A percentile compares a stretch with the other conserved stretches of the same genome.
These are phyloP conservation scores for Aspergillus chevalieri DNA, from an alignment of 2,329 filamentous ascomycete genomes.

Conservation along the genomic window DNA sequence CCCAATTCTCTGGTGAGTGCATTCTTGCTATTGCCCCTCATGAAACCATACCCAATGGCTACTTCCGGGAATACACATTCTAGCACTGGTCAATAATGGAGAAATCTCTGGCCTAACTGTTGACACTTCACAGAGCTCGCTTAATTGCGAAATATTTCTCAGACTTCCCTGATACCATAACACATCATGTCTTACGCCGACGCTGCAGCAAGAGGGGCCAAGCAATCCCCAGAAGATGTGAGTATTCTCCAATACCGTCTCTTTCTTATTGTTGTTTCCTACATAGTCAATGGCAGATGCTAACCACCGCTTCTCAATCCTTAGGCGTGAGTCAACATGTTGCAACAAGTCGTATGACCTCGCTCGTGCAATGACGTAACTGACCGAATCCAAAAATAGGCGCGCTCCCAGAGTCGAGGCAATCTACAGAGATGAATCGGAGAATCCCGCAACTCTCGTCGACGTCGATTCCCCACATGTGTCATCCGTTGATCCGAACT, in stretches of 20 bases:
- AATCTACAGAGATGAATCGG: slow-evolving; percentile 34
- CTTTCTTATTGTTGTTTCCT: neutral
- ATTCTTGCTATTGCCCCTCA: no score
- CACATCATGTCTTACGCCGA: slow-evolving; percentile 44
- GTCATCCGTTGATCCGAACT: slow-evolving; percentile 36
- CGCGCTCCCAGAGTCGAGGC: slow-evolving; percentile 36
- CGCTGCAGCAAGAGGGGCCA: slow-evolving; percentile 42
- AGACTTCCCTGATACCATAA: neutral
- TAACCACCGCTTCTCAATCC: neutral
- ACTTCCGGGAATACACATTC: no score
- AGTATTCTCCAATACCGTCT: slow-evolving; percentile 11
- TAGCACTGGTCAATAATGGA: no score
- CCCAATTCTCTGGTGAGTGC: no score
- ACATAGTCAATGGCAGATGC: slow-evolving; percentile 2
- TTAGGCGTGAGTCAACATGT: slow-evolving; percentile 34
- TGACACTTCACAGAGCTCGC: no score
- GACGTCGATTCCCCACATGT: slow-evolving; percentile 45
- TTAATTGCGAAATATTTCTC: neutral
- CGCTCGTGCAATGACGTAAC: neutral
- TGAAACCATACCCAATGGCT: no score
- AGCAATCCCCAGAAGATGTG: slow-evolving; percentile 45
- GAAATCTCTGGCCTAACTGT: no score
- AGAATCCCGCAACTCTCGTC: slow-evolving; percentile 39
- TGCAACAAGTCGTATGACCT: neutral
- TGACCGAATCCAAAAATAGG: slow-evolving; percentile 18